Percentiles rank a stretch among this genome's conserved stretches.
Conservation (phyloP, 176 grass and related monocot species). For the Aegilops sharonensis region DNA sequence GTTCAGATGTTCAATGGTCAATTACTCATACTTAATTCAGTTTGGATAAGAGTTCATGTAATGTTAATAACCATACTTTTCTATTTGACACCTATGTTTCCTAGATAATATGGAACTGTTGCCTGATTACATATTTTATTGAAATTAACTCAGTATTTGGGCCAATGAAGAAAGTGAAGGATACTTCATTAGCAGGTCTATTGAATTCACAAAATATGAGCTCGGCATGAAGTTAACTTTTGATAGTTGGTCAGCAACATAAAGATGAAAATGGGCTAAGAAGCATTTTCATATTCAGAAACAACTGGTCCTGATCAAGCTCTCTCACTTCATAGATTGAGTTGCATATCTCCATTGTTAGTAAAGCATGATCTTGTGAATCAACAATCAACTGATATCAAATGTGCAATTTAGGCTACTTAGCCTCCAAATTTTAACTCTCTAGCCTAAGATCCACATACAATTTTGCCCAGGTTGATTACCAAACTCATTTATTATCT, state of each 20-base stretch:
- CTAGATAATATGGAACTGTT: not conserved
- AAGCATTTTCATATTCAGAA: not conserved
- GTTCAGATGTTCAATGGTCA: not conserved
- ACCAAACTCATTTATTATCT: not conserved
- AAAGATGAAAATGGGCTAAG: not conserved
- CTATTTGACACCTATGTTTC: not conserved
- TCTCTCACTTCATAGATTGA: not conserved
- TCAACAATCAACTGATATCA: not conserved
- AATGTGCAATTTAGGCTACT: not conserved
- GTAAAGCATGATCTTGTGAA: not conserved
- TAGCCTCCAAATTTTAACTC: not conserved
- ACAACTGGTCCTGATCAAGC: not conserved
- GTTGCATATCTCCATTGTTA: not conserved
- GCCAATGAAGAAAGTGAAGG: not conserved
- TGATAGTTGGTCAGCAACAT: slow-evolving; percentile 7
- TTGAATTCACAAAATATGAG: not conserved
- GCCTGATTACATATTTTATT: not conserved
- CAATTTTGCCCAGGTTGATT: not conserved
- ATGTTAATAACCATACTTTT: not conserved
- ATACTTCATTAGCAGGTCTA: not conserved
- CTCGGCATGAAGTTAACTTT: not conserved
- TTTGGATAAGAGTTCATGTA: not conserved
- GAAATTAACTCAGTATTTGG: not conserved
- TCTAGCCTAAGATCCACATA: not conserved
- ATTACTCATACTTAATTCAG: slow-evolving; percentile 7